Percentiles rank a stretch among this genome's conserved stretches.
These are phyloP conservation scores for Priceomyces medius DNA, from an alignment of 805 yeast genomes.

Conservation along the genomic window DNA sequence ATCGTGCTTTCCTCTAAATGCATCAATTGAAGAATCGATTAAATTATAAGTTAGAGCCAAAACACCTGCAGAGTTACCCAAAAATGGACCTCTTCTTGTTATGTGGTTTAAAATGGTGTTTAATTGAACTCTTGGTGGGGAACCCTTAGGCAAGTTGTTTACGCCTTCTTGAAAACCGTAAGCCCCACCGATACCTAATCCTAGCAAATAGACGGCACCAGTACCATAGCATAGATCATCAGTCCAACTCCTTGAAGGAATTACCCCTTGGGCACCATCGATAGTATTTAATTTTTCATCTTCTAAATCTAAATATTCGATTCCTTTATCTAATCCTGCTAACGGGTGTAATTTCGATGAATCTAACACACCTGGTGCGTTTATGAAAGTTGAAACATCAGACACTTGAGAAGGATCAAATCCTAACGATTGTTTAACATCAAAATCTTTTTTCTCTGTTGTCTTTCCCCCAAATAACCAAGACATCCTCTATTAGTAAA, in stretches of 20 bases:
- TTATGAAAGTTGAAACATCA: constrained; percentile 62
- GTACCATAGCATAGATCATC: constrained; percentile 98
- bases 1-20: constrained; percentile 86
- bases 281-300: constrained; percentile 68
- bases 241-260: constrained; percentile 97
- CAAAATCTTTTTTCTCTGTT: constrained; percentile 19
- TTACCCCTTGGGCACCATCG: constrained; percentile 85
- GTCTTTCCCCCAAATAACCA: constrained; percentile 50
- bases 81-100: constrained; percentile 92
- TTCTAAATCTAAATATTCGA: constrained; percentile 88
- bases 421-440: constrained; percentile 43
- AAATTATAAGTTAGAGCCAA: constrained; percentile 86
- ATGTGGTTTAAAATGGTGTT: constrained; percentile 89
- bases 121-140: constrained; percentile 77
- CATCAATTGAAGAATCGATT: constrained; percentile 75
- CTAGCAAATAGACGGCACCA: constrained; percentile 86
- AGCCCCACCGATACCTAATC: constrained; percentile 86
- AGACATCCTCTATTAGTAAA: constrained; percentile 32
- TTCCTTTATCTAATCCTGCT: constrained; percentile 86
- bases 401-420: constrained; percentile 65
- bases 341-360: constrained; percentile 80
- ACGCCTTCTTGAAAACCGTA: constrained; percentile 88
- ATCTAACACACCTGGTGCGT: constrained; percentile 63
- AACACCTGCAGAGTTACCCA: constrained; percentile 95
- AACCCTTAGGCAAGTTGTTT: constrained; percentile 67